phyloP scores from a whole-genome alignment of 169 alveolate species.

The Plasmodium chabaudi region DNA sequence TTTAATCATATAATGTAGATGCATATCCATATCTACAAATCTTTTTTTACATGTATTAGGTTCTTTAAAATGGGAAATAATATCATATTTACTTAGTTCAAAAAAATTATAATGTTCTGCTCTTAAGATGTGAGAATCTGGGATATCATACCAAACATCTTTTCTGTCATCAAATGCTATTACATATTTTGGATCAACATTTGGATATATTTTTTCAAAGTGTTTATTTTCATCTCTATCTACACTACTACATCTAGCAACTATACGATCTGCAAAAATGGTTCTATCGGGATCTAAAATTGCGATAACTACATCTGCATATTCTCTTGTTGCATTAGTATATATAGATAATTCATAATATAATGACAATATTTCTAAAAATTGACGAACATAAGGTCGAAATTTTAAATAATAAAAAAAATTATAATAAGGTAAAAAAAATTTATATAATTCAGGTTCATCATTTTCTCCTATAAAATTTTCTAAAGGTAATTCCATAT shows the following conservation, averaged over 20 bases:
- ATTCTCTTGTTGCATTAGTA: conserved; percentile 94
- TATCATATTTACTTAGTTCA: conserved; percentile 82
- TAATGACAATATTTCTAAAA: conserved; percentile 88
- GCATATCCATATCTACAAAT: conserved; percentile 90
- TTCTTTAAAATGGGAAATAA: conserved; percentile 78
- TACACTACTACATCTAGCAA: conserved; percentile 89
- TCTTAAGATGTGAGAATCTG: conserved; percentile 90
- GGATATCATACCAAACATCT: conserved; percentile 92
- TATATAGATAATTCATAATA: conserved; percentile 92
- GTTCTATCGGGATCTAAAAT: conserved; percentile 93
- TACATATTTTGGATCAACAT: conserved; percentile 88
- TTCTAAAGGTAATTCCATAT: conserved; percentile 87
- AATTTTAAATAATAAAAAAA: conserved; percentile 90
- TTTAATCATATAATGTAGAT: conserved; percentile 89
- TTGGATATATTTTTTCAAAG: conserved; percentile 87
- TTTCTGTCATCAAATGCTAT: conserved; percentile 93
- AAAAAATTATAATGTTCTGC: conserved; percentile 94
- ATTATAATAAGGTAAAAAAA: conserved; percentile 90
- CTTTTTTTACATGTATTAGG: conserved; percentile 74
- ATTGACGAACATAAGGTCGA: conserved; percentile 92
- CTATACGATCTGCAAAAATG: conserved; percentile 91
- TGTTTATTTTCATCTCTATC: conserved; percentile 88
- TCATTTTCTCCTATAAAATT: conserved; percentile 91
- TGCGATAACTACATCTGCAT: conserved; percentile 93
- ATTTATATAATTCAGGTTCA: conserved; percentile 92